Evolutionary conservation across 768 basidiomycete genomes (phyloP).

Genomic region (Rhodotorula graminis): DNA sequence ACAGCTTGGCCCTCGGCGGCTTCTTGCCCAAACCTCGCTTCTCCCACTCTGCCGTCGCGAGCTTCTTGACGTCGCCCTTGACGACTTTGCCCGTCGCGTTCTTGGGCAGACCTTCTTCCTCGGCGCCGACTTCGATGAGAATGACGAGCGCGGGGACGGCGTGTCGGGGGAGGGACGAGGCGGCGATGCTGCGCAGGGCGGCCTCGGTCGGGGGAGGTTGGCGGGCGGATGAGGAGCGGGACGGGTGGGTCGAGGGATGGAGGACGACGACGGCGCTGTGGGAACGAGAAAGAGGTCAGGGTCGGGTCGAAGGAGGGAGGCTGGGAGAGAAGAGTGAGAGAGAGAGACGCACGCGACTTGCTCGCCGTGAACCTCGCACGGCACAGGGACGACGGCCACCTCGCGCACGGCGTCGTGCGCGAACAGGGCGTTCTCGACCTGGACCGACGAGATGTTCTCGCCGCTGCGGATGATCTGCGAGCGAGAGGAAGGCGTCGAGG

Average conservation of each 20-base stretch:
- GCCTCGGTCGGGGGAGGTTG: slow-evolving; percentile 7
- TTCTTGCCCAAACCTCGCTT: slow-evolving; percentile 3
- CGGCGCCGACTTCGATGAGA: background rate
- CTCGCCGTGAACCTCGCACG: slow-evolving; percentile 35
- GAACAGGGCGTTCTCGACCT: slow-evolving; percentile 40
- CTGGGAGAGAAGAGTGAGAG: too few relatives aligned
- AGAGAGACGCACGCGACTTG: slow-evolving; percentile 31
- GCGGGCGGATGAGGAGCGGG: background rate
- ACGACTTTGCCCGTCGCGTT: slow-evolving; percentile 42
- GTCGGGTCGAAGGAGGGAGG: too few relatives aligned
- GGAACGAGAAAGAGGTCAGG: too few relatives aligned
- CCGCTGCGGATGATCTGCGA: slow-evolving; percentile 42
- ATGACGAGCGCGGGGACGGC: slow-evolving; percentile 36
- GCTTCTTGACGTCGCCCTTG: slow-evolving; percentile 30
- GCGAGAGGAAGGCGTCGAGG: too few relatives aligned
- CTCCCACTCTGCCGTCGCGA: slow-evolving; percentile 17
- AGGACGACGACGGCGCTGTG: slow-evolving; percentile 4
- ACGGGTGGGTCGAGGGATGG: background rate
- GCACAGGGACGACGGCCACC: slow-evolving; percentile 35
- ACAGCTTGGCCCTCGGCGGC: background rate
- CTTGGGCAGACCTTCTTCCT: slow-evolving; percentile 1
- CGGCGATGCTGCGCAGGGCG: slow-evolving; percentile 18
- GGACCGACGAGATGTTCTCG: slow-evolving; percentile 41
- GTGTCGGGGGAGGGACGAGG: slow-evolving; percentile 30
- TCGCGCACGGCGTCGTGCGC: slow-evolving; percentile 32